Base-by-base conservation (phyloP, 2,329 filamentous ascomycete species). In the Stenocarpella maydis region DNA sequence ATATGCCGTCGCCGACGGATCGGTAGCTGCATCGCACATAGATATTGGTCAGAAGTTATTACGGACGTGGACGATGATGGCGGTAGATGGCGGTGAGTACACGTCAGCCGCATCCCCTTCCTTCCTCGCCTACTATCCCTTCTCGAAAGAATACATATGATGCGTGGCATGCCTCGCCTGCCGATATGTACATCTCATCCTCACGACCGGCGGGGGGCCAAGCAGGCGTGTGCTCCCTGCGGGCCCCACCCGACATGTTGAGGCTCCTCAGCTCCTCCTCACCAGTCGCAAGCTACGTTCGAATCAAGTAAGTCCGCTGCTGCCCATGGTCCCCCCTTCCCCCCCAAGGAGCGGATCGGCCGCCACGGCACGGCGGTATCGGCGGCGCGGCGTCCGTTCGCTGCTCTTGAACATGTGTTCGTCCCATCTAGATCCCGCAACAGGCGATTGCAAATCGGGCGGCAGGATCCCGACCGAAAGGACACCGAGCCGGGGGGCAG, bases 261-360 rank as follows among this genome's bases (percentile, higher is more conserved):
- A 63, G 58, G 41, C 58, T 63, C 58, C 58, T 31, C 28, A 39
- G 15, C 31, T 26, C 53, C n/a, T 39, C 34, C 53, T 17, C 34
- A 9, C 34, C 34, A 19, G 26, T 63, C 58, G 43, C 58, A 63
- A 63, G 58, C 58, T 61, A 47, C 58, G 34, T 61, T 41, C 58
- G 28, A 61, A 61, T 61, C 41, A 61, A 61, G 58, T 61, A 47
- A 61, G 58, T 41, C 58, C 8, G n/a, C n/a, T n/a, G n/a, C n/a
- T n/a, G n/a, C n/a, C n/a, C n/a, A n/a, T n/a, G n/a, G n/a, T n/a
- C n/a, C n/a, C n/a, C n/a, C n/a, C n/a, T n/a, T n/a, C 19, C 31
- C 31, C 34, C 19, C 45, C 45, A 26, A 26, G 54, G 54, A 26
- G 53, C 54, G 37, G 54, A 28, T 58, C 53, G 15, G 9, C 54